These are phyloP conservation scores for Pseudocercospora fijiensis DNA, from an alignment of 2,329 filamentous ascomycete species.

Conservation along the genomic window DNA sequence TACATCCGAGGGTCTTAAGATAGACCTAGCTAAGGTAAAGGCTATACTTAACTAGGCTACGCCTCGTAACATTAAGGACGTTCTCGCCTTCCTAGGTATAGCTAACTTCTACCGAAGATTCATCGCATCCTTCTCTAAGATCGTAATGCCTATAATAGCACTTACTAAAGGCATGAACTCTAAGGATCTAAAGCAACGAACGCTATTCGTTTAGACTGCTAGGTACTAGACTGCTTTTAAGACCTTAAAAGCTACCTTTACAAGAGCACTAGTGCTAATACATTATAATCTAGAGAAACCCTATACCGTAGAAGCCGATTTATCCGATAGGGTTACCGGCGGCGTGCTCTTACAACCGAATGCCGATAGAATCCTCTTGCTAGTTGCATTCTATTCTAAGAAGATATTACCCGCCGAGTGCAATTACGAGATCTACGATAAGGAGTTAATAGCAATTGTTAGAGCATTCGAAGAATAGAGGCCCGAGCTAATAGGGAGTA, in stretches of 20 bases:
- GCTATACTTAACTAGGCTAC: neutral
- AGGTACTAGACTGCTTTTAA: neutral
- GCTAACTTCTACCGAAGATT: slow-evolving; percentile 6
- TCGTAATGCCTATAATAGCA: neutral
- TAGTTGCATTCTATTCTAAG: slow-evolving; percentile 29
- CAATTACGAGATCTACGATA: slow-evolving; percentile 41
- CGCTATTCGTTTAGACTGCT: neutral
- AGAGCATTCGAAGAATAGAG: slow-evolving; percentile 33
- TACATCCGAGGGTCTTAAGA: neutral
- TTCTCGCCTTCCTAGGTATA: slow-evolving; percentile 1
- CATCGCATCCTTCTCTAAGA: neutral
- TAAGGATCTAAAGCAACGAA: neutral
- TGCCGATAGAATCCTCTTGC: neutral
- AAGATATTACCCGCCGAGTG: slow-evolving; percentile 28
- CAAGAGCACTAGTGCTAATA: neutral
- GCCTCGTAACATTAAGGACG: neutral
- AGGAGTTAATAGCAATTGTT: slow-evolving; percentile 41
- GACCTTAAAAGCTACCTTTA: neutral
- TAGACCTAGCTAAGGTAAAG: neutral
- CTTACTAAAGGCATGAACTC: neutral
- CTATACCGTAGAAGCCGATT: slow-evolving; percentile 2
- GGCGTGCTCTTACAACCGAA: neutral
- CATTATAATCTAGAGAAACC: neutral
- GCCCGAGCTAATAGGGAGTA: slow-evolving; percentile 22
- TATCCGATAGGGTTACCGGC: neutral